A percentile compares a stretch with the other conserved stretches of the same genome.
Evolutionary conservation across 140 eudicot genomes (phyloP).

Genomic region (Oenanthe javanica): DNA sequence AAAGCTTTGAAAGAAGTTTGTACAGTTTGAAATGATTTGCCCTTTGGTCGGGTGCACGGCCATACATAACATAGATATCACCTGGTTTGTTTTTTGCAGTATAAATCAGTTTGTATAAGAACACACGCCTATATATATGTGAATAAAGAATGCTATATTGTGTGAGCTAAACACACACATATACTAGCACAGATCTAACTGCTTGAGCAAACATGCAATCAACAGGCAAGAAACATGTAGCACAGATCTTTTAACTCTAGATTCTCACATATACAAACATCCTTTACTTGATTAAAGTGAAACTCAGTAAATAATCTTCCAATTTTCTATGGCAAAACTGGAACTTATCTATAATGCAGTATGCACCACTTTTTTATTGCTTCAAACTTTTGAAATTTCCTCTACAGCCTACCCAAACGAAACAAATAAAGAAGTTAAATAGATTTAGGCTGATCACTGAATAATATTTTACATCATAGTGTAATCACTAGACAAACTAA

Average conservation of each 20-base stretch:
- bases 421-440: background rate
- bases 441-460: background rate
- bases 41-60: no score
- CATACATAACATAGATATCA: no score
- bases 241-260: background rate
- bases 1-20: no score
- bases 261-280: background rate
- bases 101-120: no score
- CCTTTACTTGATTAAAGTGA: background rate
- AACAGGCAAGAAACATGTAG: background rate
- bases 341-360: background rate
- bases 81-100: no score
- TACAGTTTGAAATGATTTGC: no score
- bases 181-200: no score
- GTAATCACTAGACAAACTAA: background rate
- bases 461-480: background rate
- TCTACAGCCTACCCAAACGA: background rate
- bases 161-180: no score
- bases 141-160: no score
- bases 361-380: background rate
- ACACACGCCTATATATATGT: no score
- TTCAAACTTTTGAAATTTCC: background rate
- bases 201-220: background rate
- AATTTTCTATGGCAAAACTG: no score
- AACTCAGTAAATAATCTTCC: no score